Evolutionary conservation across 345 rosid species (phyloP).

Genomic region (Populus tremula): DNA sequence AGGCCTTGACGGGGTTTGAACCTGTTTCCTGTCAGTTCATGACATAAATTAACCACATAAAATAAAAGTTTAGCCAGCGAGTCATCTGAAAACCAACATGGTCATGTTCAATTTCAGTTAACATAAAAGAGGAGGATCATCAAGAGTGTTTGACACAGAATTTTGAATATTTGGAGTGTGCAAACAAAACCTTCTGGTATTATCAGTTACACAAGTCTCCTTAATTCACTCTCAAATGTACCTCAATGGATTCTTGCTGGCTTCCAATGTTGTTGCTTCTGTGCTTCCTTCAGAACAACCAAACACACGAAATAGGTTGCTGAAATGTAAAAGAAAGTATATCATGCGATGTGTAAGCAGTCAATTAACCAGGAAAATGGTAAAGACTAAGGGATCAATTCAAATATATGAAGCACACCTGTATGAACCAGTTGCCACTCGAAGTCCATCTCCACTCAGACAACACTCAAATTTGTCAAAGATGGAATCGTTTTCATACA

Average conservation of each 20-base stretch:
- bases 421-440: constrained; percentile 75
- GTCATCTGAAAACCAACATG: not conserved
- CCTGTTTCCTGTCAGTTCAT: constrained; percentile 45
- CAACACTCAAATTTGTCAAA: constrained; percentile 65
- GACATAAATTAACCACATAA: constrained; percentile 1
- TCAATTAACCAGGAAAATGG: not conserved
- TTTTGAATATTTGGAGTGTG: constrained; percentile 1
- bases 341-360: not conserved
- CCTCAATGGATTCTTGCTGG: constrained; percentile 74
- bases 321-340: constrained; percentile 22
- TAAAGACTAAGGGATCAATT: not conserved
- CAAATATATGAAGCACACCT: constrained; percentile 36
- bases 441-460: constrained; percentile 55
- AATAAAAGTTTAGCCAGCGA: not conserved
- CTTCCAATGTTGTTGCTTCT: constrained; percentile 56
- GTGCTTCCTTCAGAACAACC: constrained; percentile 54
- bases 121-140: not conserved
- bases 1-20: constrained; percentile 45
- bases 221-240: constrained; percentile 16
- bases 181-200: not conserved
- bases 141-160: not conserved
- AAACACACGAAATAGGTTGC: constrained; percentile 70
- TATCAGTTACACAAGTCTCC: constrained; percentile 1
- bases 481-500: constrained; percentile 66
- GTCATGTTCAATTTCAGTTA: not conserved